These are phyloP conservation scores for Mycocentrospora acerina DNA, from an alignment of 2,329 filamentous ascomycete genomes.

Conservation along the genomic window DNA sequence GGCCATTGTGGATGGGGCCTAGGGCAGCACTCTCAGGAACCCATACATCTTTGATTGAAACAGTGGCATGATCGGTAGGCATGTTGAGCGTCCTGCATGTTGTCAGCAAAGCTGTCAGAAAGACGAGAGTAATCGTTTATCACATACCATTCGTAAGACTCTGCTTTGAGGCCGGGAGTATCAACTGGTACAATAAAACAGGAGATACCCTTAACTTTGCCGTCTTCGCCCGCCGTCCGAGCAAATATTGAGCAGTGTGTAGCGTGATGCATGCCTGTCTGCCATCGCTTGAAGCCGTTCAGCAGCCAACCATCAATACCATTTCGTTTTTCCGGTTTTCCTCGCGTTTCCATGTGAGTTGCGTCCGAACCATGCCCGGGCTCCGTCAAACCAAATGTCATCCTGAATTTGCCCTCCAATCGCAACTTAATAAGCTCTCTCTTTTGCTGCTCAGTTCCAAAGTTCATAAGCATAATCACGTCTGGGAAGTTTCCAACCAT, in stretches of 20 bases:
- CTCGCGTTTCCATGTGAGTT: conserved; percentile 62
- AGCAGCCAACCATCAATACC: conserved; percentile 55
- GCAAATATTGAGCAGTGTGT: conserved; percentile 66
- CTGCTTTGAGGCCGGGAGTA: conserved; percentile 55
- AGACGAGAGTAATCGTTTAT: fast-evolving
- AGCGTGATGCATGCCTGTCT: conserved; percentile 63
- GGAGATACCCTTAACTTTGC: conserved; percentile 59
- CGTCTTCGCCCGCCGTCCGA: conserved; percentile 56
- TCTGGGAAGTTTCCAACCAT: conserved; percentile 65
- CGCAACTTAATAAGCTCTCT: conserved; percentile 55
- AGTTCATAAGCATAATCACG: conserved; percentile 63
- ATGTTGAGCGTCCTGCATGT: conserved; percentile 60
- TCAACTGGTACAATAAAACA: conserved; percentile 61
- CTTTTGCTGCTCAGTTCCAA: conserved; percentile 58
- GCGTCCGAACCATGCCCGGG: conserved; percentile 64
- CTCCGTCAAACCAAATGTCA: conserved; percentile 65
- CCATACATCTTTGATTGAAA: conserved; percentile 59
- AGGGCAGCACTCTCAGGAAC: conserved; percentile 57
- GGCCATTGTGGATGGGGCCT: conserved; percentile 55
- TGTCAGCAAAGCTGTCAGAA: conserved; percentile 4
- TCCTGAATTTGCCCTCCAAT: conserved; percentile 55
- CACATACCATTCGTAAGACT: conserved; percentile 58
- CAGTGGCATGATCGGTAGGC: conserved; percentile 65
- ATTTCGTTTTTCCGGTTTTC: conserved; percentile 46
- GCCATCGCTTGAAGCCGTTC: conserved; percentile 65